These are phyloP conservation scores for Carpinus fangiana DNA, from an alignment of 306 rosid genomes.

Conservation along the genomic window DNA sequence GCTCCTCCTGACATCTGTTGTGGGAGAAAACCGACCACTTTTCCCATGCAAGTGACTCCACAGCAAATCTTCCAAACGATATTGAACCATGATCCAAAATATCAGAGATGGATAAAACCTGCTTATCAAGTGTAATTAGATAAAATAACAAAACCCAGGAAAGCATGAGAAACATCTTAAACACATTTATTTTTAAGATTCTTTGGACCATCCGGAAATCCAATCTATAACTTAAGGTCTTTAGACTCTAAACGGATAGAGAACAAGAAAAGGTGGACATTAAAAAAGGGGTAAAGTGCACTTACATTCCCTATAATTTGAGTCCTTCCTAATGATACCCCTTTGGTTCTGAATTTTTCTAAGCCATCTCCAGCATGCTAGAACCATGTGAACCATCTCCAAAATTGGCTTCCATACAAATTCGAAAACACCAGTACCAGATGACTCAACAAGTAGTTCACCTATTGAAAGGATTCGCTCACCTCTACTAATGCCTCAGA, in stretches of 20 bases:
- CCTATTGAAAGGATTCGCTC: no score
- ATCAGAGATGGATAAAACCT: constrained; percentile 25
- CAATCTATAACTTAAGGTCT: not conserved
- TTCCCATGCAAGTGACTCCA: constrained; percentile 39
- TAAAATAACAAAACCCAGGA: not conserved
- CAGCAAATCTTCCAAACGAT: constrained; percentile 42
- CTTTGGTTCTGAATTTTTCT: no score
- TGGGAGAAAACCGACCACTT: constrained; percentile 40
- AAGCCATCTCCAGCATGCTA: no score
- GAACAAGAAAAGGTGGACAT: not conserved
- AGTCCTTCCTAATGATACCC: no score
- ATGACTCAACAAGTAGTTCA: no score
- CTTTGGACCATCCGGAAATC: not conserved
- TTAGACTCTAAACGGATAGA: not conserved
- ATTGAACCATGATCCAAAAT: constrained; percentile 35
- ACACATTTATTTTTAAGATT: not conserved
- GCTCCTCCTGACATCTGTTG: constrained; percentile 38
- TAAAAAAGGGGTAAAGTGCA: no score
- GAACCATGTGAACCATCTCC: no score
- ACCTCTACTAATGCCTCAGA: no score
- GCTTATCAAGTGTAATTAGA: not conserved
- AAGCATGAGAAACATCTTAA: not conserved
- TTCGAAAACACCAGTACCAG: no score
- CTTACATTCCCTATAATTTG: no score
- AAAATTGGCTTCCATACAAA: no score